Evolutionary conservation across 441 rosid species (phyloP), one percentile per base, ranked within the genome.

Genomic region (Croton laevigatus): DNA sequence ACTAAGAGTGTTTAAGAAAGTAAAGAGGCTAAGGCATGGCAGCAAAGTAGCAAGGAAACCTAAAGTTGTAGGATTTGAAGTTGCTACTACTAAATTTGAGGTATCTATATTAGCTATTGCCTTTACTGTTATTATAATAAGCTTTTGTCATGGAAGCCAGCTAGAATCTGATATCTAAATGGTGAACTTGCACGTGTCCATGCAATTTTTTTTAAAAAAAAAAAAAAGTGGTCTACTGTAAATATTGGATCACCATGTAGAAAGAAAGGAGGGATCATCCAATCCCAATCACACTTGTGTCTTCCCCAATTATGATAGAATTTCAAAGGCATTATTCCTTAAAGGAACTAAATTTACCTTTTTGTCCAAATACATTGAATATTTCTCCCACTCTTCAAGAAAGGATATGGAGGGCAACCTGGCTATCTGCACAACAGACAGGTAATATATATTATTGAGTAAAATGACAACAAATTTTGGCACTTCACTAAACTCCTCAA

Each of bases 11-110:
- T 38, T 16, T 40, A 62, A 61, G 48, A 57, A 65, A 59, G 22
- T 17, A 34, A 57, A 74, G 23, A 51, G 61, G 46, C 19, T 23
- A 53, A 14, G 63, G 8, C 59, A 20, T 58, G 23, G 61, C 51
- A n/a, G 59, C 13, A 67, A 48, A 4, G 58, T 0, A 8, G 16
- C 40, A 36, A 76, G 48, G 62, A 54, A 42, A 42, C 65, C 42
- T 38, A 65, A 46, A 74, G 83, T 83, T 22, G 75, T 76, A 59
- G 73, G 78, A n/a, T 32, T 55, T 20, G 68, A 71, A 42, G 55
- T 59, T 59, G 48, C 78, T 36, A 65, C 71, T 6, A 6, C 78
- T 6, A 73, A 71, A 57, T 22, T 66, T 5, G 66, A 80, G 84
- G 85, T 74, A 61, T 53, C 7, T 13, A 10, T n/a, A 27, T 23